These are phyloP conservation scores for Aspergillus japonicus DNA, from an alignment of 2,329 filamentous ascomycete species.

Conservation along the genomic window DNA sequence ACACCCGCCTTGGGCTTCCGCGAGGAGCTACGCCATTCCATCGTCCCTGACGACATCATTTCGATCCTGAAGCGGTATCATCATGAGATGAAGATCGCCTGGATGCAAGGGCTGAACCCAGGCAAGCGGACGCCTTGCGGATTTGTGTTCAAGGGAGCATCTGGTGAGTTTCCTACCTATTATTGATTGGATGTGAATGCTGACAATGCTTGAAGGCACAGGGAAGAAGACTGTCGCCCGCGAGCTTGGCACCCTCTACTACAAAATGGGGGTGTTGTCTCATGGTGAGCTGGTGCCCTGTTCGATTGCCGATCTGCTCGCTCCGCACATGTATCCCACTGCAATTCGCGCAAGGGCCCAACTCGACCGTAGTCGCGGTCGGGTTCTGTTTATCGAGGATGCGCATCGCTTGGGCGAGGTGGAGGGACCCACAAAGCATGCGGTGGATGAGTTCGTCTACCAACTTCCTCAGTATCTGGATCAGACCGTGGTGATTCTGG, in stretches of 20 bases:
- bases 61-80: slow-evolving; percentile 19
- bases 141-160: slow-evolving; percentile 23
- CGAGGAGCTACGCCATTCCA: slow-evolving; percentile 17
- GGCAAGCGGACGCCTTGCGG: slow-evolving; percentile 13
- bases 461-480: slow-evolving; percentile 15
- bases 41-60: slow-evolving; percentile 22
- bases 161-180: slow-evolving; percentile 6
- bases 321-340: slow-evolving; percentile 5
- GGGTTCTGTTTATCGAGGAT: slow-evolving; percentile 20
- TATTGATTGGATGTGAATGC: neutral
- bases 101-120: slow-evolving; percentile 19
- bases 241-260: slow-evolving; percentile 19
- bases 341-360: slow-evolving; percentile 13
- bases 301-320: slow-evolving; percentile 17
- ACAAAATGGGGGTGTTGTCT: slow-evolving; percentile 22
- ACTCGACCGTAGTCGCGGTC: slow-evolving; percentile 16
- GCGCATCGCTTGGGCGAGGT: slow-evolving; percentile 18
- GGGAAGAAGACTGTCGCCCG: slow-evolving; percentile 19
- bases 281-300: slow-evolving; percentile 16
- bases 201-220: slow-evolving; percentile 7
- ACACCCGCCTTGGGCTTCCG: slow-evolving; percentile 12
- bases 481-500: slow-evolving; percentile 20
- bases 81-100: slow-evolving; percentile 21
- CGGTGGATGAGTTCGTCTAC: slow-evolving; percentile 19
- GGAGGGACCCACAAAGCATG: slow-evolving; percentile 9